Evolutionary conservation across 768 basidiomycete genomes (phyloP).

Genomic region (Pleurotus eryngii): DNA sequence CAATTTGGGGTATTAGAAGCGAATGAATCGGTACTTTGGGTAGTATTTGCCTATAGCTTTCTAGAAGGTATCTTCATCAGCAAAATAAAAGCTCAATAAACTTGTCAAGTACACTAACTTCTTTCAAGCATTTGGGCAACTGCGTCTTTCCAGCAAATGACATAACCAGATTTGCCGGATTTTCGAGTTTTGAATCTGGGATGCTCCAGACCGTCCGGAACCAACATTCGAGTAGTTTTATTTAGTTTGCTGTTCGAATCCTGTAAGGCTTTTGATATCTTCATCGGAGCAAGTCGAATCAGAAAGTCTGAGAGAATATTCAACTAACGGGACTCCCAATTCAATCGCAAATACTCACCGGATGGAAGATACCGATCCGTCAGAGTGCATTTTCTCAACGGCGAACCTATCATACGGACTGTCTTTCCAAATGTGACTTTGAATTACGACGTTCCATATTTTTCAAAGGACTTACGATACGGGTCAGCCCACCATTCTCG

Average conservation of each 20-base stretch:
- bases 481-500: constrained; percentile 70
- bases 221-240: constrained; percentile 20
- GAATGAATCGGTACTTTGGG: constrained; percentile 33
- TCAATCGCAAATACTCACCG: constrained; percentile 35
- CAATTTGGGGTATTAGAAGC: constrained; percentile 51
- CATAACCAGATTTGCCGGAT: constrained; percentile 45
- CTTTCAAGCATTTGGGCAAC: constrained; percentile 35
- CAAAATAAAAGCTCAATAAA: not conserved
- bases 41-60: constrained; percentile 26
- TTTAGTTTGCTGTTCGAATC: constrained; percentile 8
- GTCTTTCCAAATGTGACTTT: constrained; percentile 3
- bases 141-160: constrained; percentile 57
- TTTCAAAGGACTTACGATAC: constrained; percentile 52
- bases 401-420: constrained; percentile 74
- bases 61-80: constrained; percentile 13
- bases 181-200: constrained; percentile 50
- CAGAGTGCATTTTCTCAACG: constrained; percentile 52
- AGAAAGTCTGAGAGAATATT: constrained; percentile 51
- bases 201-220: constrained; percentile 65
- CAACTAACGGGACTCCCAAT: not conserved
- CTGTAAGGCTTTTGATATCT: constrained; percentile 27
- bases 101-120: constrained; percentile 23
- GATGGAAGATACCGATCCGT: constrained; percentile 52
- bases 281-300: constrained; percentile 52
- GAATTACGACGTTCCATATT: not conserved